phyloP scores from a whole-genome alignment of 1,284 basidiomycete genomes.

The Exobasidium cylindrosporum region DNA sequence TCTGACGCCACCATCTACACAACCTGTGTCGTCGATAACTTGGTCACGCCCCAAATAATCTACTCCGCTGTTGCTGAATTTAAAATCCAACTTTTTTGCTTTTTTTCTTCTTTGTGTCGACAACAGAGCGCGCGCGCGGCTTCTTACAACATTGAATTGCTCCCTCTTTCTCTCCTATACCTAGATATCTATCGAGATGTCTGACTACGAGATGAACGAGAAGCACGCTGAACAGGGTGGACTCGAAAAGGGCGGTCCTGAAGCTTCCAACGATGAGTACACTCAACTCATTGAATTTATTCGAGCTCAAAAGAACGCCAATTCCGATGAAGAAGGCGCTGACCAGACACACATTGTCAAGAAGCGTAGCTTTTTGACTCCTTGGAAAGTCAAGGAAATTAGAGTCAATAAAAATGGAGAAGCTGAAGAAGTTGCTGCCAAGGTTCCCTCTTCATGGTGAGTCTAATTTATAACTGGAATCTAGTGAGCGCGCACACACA shows the following conservation, averaged over 20 bases:
- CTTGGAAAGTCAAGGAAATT: constrained; percentile 52
- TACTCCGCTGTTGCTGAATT: background rate
- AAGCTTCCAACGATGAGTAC: constrained; percentile 44
- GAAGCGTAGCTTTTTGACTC: constrained; percentile 46
- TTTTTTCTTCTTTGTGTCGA: background rate
- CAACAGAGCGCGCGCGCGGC: background rate
- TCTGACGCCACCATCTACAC: no score
- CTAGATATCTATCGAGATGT: background rate
- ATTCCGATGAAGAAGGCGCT: constrained; percentile 34
- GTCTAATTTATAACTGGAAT: constrained; percentile 1
- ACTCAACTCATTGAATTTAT: constrained; percentile 49
- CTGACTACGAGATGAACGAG: background rate
- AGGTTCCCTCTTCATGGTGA: constrained; percentile 52
- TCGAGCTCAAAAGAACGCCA: constrained; percentile 38
- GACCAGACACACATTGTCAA: constrained; percentile 46
- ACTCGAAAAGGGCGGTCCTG: constrained; percentile 22
- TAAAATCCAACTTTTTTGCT: background rate
- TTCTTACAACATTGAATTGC: background rate
- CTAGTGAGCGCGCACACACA: background rate
- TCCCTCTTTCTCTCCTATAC: background rate
- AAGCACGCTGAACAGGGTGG: constrained; percentile 15
- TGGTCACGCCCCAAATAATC: no score
- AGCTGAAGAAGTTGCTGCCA: constrained; percentile 47
- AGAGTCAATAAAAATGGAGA: constrained; percentile 56
- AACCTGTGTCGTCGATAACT: no score